Conservation (phyloP, 176 grass and related monocot species). For the Ensete glaucum region DNA sequence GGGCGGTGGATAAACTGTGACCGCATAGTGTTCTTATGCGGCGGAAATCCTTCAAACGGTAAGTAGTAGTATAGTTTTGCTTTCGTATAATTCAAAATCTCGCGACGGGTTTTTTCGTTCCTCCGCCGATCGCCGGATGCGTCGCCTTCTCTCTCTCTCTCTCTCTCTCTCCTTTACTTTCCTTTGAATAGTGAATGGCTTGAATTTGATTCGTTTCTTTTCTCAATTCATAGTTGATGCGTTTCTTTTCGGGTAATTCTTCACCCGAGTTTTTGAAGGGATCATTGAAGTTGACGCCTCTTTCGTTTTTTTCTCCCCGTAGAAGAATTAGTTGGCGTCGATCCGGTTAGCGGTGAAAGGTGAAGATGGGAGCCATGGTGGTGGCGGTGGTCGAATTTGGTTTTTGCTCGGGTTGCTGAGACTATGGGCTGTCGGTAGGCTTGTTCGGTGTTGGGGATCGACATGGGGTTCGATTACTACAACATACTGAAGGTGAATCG, state of each 20-base stretch:
- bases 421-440: not conserved
- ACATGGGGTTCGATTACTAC: conserved; percentile 7
- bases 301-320: not conserved
- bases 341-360: not conserved
- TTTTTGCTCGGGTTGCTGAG: not conserved
- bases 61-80: not conserved
- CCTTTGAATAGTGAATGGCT: not conserved
- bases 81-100: not conserved
- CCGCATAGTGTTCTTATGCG: not conserved
- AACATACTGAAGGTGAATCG: not conserved
- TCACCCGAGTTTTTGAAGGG: not conserved
- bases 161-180: not conserved
- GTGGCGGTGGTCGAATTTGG: not conserved
- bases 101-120: not conserved
- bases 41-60: not conserved
- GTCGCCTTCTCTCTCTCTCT: not conserved
- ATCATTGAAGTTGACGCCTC: not conserved
- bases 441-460: not conserved
- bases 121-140: not conserved
- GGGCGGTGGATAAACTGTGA: not conserved
- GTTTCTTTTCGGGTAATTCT: not conserved
- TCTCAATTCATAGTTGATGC: not conserved
- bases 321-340: not conserved
- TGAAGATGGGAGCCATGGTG: not conserved
- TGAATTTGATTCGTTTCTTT: not conserved